Evolutionary conservation across 495 filamentous ascomycete genomes (phyloP), one percentile per base, ranked within the genome.

Genomic region (Friedmanniomyces simplex): DNA sequence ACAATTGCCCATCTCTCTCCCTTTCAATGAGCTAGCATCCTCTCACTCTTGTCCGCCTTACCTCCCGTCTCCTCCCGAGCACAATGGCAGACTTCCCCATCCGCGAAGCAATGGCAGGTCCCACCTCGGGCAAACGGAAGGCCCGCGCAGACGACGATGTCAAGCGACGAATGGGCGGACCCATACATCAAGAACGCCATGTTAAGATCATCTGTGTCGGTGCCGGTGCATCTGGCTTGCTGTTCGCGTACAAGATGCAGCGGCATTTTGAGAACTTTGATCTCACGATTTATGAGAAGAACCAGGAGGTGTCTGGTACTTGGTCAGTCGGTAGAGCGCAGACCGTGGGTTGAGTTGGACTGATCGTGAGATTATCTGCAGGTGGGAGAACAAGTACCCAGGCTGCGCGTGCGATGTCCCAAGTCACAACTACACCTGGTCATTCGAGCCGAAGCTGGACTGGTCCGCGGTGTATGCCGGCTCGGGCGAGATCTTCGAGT

Each of bases 381-480:
- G 28, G 28, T 54, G 62, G 32, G 66, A 66, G 51, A 69, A 72
- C 51, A 61, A 56, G 8, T 71, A 71, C 42, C 69, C 69, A 0
- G 69, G 68, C 3, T 63, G 64, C 26, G 63, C 65, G 14, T 71
- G 69, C 47, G 69, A 72, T 62, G 64, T 72, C 24, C 68, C 68
- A 1, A 37, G 59, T 8, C 68, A 69, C 51, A 62, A 62, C 55
- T 72, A 66, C 37, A 67, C 63, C 21, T 70, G 57, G 57, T 63
- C 68, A 2, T 72, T 60, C 50, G 67, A 69, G 43, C 68, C 68
- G 7, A 72, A 72, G 39, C 61, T 65, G n/a, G 64, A 71, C 51
- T 71, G 68, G 68, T 58, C 56, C 8, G 55, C 58, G 6, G 71
- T 70, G 50, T 72, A 66, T 57, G 69, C 69, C 14, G 42, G 53